These are phyloP conservation scores for Paraphaeosphaeria sporulosa DNA, from an alignment of 2,329 filamentous ascomycete genomes.

Conservation along the genomic window DNA sequence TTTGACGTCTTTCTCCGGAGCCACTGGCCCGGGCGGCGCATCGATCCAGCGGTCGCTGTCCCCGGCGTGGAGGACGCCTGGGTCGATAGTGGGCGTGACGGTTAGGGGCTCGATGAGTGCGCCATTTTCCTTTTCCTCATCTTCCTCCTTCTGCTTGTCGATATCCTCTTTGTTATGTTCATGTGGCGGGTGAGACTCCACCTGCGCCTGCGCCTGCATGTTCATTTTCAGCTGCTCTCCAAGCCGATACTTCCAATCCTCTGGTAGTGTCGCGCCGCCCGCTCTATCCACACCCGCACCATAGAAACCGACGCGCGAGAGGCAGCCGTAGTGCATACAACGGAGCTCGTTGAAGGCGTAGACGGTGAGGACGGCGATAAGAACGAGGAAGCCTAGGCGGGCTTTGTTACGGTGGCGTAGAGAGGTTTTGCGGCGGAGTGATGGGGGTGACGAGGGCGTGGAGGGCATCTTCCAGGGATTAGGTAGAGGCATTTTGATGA, in stretches of 20 bases:
- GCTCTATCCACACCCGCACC: slow-evolving; percentile 2
- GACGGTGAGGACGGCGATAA: slow-evolving; percentile 11
- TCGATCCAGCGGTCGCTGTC: neutral
- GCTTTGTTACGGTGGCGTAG: slow-evolving; percentile 13
- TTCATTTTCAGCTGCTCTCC: slow-evolving; percentile 1
- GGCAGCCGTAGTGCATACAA: slow-evolving; percentile 18
- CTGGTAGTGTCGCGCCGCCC: neutral
- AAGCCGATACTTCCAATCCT: slow-evolving; percentile 2
- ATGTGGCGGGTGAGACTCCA: neutral
- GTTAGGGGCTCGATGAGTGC: neutral
- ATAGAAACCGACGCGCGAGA: slow-evolving; percentile 13
- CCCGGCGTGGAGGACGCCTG: neutral
- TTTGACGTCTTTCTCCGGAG: neutral
- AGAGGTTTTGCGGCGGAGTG: neutral
- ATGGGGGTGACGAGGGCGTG: neutral
- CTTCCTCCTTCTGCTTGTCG: no score
- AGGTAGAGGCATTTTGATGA: neutral
- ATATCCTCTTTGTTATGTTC: no score
- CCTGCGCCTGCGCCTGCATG: neutral
- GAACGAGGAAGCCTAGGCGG: slow-evolving; percentile 10
- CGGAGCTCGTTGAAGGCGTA: slow-evolving; percentile 20
- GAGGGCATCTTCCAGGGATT: neutral
- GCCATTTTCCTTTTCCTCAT: neutral
- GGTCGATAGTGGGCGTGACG: neutral
- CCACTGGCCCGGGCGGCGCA: neutral